phyloP scores from a whole-genome alignment of 1,139 yeast genomes.

The Citeromyces hawaiiensis region DNA sequence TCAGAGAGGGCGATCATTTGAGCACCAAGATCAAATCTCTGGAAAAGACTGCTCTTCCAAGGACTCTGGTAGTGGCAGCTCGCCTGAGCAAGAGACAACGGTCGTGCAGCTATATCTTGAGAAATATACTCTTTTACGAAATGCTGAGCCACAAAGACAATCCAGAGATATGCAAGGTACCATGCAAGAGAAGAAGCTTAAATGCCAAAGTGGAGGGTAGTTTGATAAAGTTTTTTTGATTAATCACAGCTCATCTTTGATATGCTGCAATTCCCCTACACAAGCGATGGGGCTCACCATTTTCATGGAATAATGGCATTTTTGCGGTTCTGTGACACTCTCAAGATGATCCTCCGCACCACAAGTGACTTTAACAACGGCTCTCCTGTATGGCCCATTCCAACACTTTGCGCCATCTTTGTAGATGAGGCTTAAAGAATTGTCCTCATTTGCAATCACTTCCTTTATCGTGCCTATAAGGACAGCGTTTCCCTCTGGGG shows the following conservation, averaged over 20 bases:
- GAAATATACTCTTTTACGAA: slow-evolving; percentile 4
- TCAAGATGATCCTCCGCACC: slow-evolving; percentile 43
- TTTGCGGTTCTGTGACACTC: slow-evolving; percentile 76
- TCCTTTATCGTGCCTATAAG: slow-evolving; percentile 40
- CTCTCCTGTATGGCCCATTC: slow-evolving; percentile 85
- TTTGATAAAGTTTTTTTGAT: slow-evolving; percentile 3
- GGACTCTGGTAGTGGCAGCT: not conserved
- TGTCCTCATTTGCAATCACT: slow-evolving; percentile 15
- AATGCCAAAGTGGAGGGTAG: slow-evolving; percentile 5
- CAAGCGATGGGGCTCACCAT: slow-evolving; percentile 67
- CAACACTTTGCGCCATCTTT: slow-evolving; percentile 76
- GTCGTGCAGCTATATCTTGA: not conserved
- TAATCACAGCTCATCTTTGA: slow-evolving; percentile 6
- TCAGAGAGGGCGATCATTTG: not conserved
- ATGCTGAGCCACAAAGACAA: slow-evolving; percentile 1
- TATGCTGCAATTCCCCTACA: slow-evolving; percentile 8
- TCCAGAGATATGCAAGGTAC: not conserved
- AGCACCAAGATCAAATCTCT: slow-evolving; percentile 1
- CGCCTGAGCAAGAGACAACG: not conserved
- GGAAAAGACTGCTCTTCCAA: slow-evolving; percentile 2
- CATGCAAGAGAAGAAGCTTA: slow-evolving; percentile 3
- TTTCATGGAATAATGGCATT: slow-evolving; percentile 63
- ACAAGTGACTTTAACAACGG: slow-evolving; percentile 52
- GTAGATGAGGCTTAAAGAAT: slow-evolving; percentile 28
- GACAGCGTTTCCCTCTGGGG: slow-evolving; percentile 29